Conservation (phyloP, 148 eudicot genomes). For the Vaccinium macrocarpon region DNA sequence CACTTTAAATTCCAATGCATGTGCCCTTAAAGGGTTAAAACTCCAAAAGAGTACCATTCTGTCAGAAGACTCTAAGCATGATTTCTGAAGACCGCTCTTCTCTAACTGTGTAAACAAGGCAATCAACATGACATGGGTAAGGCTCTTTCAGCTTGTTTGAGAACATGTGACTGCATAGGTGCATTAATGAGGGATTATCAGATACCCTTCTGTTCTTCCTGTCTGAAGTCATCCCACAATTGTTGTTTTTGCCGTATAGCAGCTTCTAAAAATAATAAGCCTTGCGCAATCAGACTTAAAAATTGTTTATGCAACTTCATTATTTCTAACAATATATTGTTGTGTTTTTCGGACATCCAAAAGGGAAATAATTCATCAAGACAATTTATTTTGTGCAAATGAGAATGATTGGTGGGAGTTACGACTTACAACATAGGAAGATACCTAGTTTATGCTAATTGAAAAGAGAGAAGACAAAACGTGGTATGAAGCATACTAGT, state of each 20-base stretch:
- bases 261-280: not conserved
- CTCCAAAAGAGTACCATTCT: not conserved
- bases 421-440: no score
- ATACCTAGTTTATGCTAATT: not conserved
- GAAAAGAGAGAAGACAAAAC: not conserved
- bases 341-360: not conserved
- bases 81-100: not conserved
- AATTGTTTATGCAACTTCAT: not conserved
- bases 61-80: not conserved
- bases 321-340: not conserved
- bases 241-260: not conserved
- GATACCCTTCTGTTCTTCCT: not conserved
- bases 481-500: not conserved
- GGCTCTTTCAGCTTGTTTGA: not conserved
- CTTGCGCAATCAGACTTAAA: not conserved
- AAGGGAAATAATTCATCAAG: slow-evolving; percentile 10
- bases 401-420: no score
- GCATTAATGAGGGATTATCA: not conserved
- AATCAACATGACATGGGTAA: not conserved
- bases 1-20: not conserved
- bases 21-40: not conserved
- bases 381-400: not conserved
- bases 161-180: not conserved
- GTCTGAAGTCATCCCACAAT: not conserved
- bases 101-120: not conserved